Evolutionary conservation across 148 eudicot genomes (phyloP).

Genomic region (Beta vulgaris): DNA sequence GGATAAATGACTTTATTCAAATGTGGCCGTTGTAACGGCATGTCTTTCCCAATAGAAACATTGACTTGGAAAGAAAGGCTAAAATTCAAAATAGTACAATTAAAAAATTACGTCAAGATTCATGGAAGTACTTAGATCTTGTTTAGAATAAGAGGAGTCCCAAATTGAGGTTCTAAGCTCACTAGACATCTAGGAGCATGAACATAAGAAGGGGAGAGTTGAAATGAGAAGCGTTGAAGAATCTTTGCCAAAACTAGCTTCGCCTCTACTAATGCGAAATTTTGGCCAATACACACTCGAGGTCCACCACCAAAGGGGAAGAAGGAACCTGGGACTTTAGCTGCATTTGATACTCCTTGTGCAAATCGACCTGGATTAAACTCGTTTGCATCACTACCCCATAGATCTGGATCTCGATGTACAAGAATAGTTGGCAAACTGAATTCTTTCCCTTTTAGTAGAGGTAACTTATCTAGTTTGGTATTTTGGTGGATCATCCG

Average conservation of each 20-base stretch:
- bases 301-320: conserved; percentile 26
- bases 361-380: conserved; percentile 27
- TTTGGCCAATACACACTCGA: conserved; percentile 34
- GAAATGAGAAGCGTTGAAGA: conserved; percentile 49
- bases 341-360: conserved; percentile 18
- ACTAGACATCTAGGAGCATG: conserved; percentile 46
- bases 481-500: conserved; percentile 18
- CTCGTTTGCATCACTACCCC: conserved; percentile 43
- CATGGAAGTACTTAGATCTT: neutral
- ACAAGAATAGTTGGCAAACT: conserved; percentile 31
- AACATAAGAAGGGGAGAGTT: conserved; percentile 36
- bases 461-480: conserved; percentile 21
- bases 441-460: conserved; percentile 34
- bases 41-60: no score
- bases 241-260: conserved; percentile 43
- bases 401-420: conserved; percentile 39
- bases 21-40: no score
- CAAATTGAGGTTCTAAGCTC: conserved; percentile 35
- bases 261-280: conserved; percentile 45
- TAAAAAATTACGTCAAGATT: no score
- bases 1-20: no score
- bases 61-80: no score
- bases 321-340: conserved; percentile 9
- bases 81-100: no score
- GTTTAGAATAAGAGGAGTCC: conserved; percentile 27